A percentile compares a stretch with the other conserved stretches of the same genome.
Conservation (phyloP, 2,329 filamentous ascomycete genomes). For the Xylaria sp. region DNA sequence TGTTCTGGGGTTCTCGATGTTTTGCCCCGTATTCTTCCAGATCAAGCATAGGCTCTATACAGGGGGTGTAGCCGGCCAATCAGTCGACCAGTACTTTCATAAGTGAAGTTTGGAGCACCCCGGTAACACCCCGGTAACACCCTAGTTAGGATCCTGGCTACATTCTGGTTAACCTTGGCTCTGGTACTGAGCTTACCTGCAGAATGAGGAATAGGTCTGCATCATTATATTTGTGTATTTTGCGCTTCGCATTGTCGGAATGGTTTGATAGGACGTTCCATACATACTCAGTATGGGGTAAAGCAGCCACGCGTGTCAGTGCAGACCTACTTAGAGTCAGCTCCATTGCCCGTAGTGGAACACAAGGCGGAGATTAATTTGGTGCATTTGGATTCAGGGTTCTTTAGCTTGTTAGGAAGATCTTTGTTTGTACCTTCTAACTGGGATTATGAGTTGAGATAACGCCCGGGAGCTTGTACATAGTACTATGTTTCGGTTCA, state of each 20-base stretch:
- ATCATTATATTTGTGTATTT: background rate
- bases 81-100: too few species aligned
- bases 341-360: background rate
- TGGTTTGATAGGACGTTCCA: constrained; percentile 1
- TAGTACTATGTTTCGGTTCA: background rate
- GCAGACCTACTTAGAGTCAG: background rate
- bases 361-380: background rate
- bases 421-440: background rate
- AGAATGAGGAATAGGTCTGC: too few species aligned
- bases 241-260: background rate
- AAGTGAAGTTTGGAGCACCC: too few species aligned
- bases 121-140: too few species aligned
- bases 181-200: too few species aligned
- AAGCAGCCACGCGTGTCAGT: background rate
- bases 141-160: too few species aligned
- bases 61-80: too few species aligned
- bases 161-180: too few species aligned
- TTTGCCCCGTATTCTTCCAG: too few species aligned
- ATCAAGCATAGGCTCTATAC: too few species aligned
- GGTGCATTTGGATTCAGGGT: background rate
- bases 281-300: background rate
- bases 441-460: background rate
- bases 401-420: background rate
- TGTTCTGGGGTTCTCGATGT: too few species aligned
- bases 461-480: background rate